Conservation (phyloP, 257 asterid species). For the Coffea eugenioides region DNA sequence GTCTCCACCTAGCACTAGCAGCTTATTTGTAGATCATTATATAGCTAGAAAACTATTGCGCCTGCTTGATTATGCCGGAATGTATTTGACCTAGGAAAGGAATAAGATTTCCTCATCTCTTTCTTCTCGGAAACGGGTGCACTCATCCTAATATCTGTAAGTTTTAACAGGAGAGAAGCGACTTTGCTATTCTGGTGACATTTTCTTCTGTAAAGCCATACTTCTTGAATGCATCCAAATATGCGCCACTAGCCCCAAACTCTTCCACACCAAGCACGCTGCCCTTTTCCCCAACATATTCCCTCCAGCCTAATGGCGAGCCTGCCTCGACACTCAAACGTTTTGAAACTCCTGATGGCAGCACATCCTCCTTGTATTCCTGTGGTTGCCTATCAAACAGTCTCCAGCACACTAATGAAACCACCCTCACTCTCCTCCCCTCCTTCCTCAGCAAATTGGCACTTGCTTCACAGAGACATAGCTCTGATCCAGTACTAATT, state of each 20-base stretch:
- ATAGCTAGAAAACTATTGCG: neutral
- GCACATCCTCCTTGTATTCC: slow-evolving; percentile 44
- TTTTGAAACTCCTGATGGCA: slow-evolving; percentile 35
- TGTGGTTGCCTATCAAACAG: slow-evolving; percentile 39
- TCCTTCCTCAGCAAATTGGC: slow-evolving; percentile 37
- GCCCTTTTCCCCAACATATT: slow-evolving; percentile 48
- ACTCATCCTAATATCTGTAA: neutral
- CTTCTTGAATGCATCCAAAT: slow-evolving; percentile 39
- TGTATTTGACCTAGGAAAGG: too few relatives aligned
- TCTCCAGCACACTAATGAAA: slow-evolving; percentile 57
- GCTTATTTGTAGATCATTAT: neutral
- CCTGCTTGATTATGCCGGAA: too few relatives aligned
- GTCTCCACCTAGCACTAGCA: neutral
- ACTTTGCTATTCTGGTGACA: slow-evolving; percentile 32
- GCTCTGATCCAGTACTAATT: slow-evolving; percentile 54
- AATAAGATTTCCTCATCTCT: neutral
- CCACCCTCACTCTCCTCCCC: slow-evolving; percentile 53
- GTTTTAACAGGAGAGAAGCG: slow-evolving; percentile 31
- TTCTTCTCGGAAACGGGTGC: neutral
- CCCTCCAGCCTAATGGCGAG: slow-evolving; percentile 56
- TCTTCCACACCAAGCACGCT: slow-evolving; percentile 38
- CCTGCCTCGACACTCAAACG: slow-evolving; percentile 55
- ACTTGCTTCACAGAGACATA: slow-evolving; percentile 39
- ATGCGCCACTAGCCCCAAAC: slow-evolving; percentile 50
- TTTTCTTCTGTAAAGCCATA: slow-evolving; percentile 50